These are phyloP conservation scores for Henckelia pumila DNA, from an alignment of 257 asterid species.

Conservation along the genomic window DNA sequence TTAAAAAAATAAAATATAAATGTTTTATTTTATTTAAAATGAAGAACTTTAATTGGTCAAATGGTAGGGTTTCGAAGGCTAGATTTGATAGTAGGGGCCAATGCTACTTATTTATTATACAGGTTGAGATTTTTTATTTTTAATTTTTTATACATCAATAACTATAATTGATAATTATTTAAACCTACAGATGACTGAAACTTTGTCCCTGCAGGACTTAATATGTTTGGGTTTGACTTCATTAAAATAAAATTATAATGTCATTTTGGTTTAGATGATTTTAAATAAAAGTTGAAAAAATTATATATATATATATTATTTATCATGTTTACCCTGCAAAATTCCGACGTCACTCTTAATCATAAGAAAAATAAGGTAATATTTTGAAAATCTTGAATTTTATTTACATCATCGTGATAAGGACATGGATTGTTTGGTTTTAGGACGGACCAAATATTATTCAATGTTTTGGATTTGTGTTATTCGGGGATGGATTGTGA, in stretches of 20 bases:
- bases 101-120: not conserved
- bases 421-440: not conserved
- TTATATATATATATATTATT: no score
- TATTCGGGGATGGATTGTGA: not conserved
- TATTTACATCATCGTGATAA: not conserved
- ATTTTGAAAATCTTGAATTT: not conserved
- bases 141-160: no score
- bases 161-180: no score
- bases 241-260: no score
- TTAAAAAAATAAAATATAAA: no score
- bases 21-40: no score
- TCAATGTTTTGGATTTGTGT: no score
- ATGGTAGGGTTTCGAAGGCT: not conserved
- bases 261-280: not conserved
- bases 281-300: no score
- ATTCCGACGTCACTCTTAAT: no score
- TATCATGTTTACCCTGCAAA: no score
- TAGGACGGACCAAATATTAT: not conserved
- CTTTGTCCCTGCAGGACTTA: not conserved
- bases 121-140: no score
- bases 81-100: not conserved
- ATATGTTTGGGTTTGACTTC: not conserved
- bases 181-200: not conserved
- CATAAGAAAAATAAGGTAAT: not conserved
- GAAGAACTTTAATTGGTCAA: not conserved